These are phyloP conservation scores for Euphrasia arctica DNA, from an alignment of 305 asterid genomes.

Conservation along the genomic window DNA sequence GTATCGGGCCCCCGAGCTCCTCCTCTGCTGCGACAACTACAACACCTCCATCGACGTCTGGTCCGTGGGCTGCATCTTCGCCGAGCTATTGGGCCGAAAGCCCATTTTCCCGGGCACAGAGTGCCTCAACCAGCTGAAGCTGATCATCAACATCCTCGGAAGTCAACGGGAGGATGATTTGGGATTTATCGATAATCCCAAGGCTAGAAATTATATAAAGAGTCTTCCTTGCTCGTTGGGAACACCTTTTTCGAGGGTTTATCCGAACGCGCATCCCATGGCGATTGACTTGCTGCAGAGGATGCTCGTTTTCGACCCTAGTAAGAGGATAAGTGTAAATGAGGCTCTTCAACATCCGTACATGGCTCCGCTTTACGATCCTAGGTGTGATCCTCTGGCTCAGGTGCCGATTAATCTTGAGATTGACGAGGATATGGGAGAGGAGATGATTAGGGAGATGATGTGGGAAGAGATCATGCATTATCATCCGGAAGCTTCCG, in stretches of 20 bases:
- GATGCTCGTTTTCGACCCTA: neutral
- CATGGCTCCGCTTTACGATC: neutral
- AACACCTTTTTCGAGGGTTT: neutral
- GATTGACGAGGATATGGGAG: neutral
- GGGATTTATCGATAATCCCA: neutral
- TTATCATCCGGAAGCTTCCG: neutral
- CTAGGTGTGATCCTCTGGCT: neutral
- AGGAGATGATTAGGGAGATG: neutral
- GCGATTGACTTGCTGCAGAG: neutral
- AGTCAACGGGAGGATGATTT: neutral
- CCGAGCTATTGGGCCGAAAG: neutral
- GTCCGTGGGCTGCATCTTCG: conserved; percentile 4
- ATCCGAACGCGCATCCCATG: neutral
- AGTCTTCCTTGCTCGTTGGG: neutral
- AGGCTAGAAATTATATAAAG: neutral
- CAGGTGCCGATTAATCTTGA: neutral
- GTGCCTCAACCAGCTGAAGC: conserved; percentile 3
- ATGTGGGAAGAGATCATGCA: neutral
- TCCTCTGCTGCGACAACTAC: conserved; percentile 1
- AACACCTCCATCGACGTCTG: neutral
- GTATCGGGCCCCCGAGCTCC: conserved; percentile 4
- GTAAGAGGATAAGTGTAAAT: neutral
- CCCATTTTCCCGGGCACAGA: neutral
- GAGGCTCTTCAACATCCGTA: neutral
- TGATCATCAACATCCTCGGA: neutral